A percentile compares a stretch with the other conserved stretches of the same genome.
phyloP scores from a whole-genome alignment of 495 filamentous ascomycete genomes.

The Endocarpon pusillum region DNA sequence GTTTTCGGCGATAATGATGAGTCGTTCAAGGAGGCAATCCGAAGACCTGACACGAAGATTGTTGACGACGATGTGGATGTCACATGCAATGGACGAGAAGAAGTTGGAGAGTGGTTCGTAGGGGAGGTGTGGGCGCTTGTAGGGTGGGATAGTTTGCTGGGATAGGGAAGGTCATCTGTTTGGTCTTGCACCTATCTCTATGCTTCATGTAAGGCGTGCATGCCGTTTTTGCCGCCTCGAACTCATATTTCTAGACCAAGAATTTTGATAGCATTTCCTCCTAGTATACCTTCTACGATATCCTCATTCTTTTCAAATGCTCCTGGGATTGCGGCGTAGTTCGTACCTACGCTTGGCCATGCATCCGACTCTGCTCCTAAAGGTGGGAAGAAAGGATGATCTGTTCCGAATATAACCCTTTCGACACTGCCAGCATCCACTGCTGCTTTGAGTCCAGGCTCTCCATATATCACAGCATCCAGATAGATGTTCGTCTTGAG shows the following conservation, averaged over 20 bases:
- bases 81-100: constrained; percentile 3
- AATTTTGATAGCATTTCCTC: constrained; percentile 51
- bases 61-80: constrained; percentile 2
- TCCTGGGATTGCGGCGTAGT: constrained; percentile 50
- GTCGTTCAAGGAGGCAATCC: constrained; percentile 10
- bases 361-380: constrained; percentile 36
- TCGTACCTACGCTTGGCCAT: constrained; percentile 74
- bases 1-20: constrained; percentile 20
- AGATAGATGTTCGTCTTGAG: constrained; percentile 75
- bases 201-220: too few species aligned
- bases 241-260: constrained; percentile 32
- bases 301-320: constrained; percentile 37
- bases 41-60: constrained; percentile 11
- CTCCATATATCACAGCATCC: constrained; percentile 73
- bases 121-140: constrained; percentile 31
- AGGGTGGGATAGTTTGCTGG: constrained; percentile 28
- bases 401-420: constrained; percentile 70
- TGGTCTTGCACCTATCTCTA: constrained; percentile 12
- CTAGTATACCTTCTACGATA: constrained; percentile 37
- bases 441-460: constrained; percentile 59
- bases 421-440: constrained; percentile 39
- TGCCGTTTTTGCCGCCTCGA: too few species aligned
- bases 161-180: too few species aligned
- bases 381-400: constrained; percentile 92
- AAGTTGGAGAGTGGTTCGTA: constrained; percentile 26